A percentile compares a stretch with the other conserved stretches of the same genome.
Conservation (phyloP, 2,329 filamentous ascomycete genomes). For the Aspergillus tamarii region DNA sequence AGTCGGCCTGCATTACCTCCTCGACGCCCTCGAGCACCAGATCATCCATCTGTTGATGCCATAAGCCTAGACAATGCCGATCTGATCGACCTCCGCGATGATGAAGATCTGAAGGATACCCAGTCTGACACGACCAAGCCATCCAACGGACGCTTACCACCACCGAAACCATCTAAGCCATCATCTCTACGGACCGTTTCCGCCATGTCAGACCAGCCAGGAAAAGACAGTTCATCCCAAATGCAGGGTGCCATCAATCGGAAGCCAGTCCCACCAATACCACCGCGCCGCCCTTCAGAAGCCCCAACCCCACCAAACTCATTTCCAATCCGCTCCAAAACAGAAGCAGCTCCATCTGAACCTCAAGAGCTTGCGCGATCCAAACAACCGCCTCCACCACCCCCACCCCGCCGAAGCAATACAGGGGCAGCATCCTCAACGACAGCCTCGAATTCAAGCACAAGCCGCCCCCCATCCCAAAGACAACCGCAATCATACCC, state of each 20-base stretch:
- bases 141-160: constrained; percentile 33
- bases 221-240: constrained; percentile 9
- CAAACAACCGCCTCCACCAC: constrained; percentile 34
- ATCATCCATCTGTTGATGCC: constrained; percentile 20
- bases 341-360: constrained; percentile 4
- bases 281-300: constrained; percentile 35
- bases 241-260: constrained; percentile 32
- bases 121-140: constrained; percentile 21
- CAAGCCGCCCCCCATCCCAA: constrained; percentile 23
- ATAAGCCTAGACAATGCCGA: constrained; percentile 35
- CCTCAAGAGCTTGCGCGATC: constrained; percentile 19
- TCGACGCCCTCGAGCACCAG: constrained; percentile 31
- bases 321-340: constrained; percentile 31
- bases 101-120: constrained; percentile 22
- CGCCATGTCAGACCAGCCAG: constrained; percentile 25
- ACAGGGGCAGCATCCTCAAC: constrained; percentile 27
- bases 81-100: constrained; percentile 46
- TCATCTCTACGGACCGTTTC: constrained; percentile 42
- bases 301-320: constrained; percentile 22
- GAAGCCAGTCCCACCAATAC: constrained; percentile 42
- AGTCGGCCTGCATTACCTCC: constrained; percentile 46
- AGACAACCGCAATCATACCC: constrained; percentile 28
- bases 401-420: constrained; percentile 37
- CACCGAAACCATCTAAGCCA: constrained; percentile 50
- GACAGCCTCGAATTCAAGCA: constrained; percentile 14